Base-by-base conservation (phyloP, 2,329 filamentous ascomycete species). In the Sarocladium kiliense region DNA sequence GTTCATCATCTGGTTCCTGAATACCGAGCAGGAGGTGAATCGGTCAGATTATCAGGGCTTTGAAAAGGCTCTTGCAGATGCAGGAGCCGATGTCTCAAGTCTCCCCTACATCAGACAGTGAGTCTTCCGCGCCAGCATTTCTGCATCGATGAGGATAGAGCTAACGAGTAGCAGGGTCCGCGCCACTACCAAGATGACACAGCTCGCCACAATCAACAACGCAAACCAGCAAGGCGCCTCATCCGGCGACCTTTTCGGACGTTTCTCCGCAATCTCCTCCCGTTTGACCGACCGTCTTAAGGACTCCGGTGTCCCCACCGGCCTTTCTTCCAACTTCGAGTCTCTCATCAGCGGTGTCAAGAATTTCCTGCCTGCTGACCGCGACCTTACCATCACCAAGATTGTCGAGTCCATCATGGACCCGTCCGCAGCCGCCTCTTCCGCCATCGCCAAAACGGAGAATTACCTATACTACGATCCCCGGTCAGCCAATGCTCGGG, bases 341-440 rank as follows among this genome's bases (percentile, higher is more conserved):
- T 93, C 88, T 27, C 82, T 99, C 42, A 92, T 97, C 59, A 93
- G 91, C 5, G 93, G 93, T 42, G 93, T 99, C 66, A 99, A 97
- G 74, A 97, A 96, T 72, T 96, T 99, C 73, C 76, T 99, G n/a
- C 94, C 95, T 0, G 90, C 85, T 14, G 95, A 99, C 74, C 91
- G 92, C 64, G 95, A 99, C 67, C 81, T 97, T 10, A 97, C 94
- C 0, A 83, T 99, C 54, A 99, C 95, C 56, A 97, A 97, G 73
- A 97, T 99, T 66, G 93, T 94, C 39, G 94, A 99, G 71, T 96
- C 91, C 1, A 87, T 99, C 65, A 99, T 99, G 93, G 94, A 99
- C 66, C 94, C 94, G 0, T 82, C 90, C 45, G 85, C 91, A 11
- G 93, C 94, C 2, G 91, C 90, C 3, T 93, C 90, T 5, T 93